phyloP scores from a whole-genome alignment of 2,329 filamentous ascomycete species.

The Nakataea oryzae region DNA sequence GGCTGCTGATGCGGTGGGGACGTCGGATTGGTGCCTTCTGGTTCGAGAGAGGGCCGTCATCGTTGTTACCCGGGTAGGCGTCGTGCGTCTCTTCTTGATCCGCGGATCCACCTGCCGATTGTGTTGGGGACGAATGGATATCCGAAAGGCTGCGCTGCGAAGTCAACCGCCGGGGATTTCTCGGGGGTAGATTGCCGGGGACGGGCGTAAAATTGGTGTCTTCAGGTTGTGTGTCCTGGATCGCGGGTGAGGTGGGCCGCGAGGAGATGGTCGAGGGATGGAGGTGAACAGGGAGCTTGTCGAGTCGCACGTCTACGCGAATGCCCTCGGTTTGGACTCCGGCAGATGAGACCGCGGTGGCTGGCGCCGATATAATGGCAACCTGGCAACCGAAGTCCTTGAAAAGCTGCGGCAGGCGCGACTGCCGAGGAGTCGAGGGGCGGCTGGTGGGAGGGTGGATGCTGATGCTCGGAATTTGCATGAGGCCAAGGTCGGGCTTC shows the following conservation, averaged over 20 bases:
- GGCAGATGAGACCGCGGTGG: constrained; percentile 34
- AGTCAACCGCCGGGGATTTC: constrained; percentile 47
- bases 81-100: constrained; percentile 39
- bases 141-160: constrained; percentile 35
- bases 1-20: constrained; percentile 67
- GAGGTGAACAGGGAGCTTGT: constrained; percentile 65
- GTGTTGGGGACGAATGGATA: constrained; percentile 37
- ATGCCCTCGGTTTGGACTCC: constrained; percentile 83
- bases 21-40: constrained; percentile 52
- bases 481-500: constrained; percentile 19
- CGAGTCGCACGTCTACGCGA: constrained; percentile 65
- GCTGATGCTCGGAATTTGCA: constrained; percentile 73
- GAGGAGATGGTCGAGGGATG: constrained; percentile 67
- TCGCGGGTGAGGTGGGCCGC: constrained; percentile 42
- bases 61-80: constrained; percentile 68
- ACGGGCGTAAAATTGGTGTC: constrained; percentile 37
- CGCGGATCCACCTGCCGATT: constrained; percentile 11
- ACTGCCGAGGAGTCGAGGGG: constrained; percentile 67
- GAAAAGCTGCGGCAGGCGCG: constrained; percentile 66
- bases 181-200: constrained; percentile 43
- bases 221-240: constrained; percentile 18
- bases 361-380: constrained; percentile 28
- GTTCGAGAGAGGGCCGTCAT: constrained; percentile 61
- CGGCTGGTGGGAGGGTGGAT: constrained; percentile 81
- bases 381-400: constrained; percentile 83